A percentile compares a stretch with the other conserved stretches of the same genome.
Evolutionary conservation across 306 rosid genomes (phyloP).

Genomic region (Spatholobus suberectus): DNA sequence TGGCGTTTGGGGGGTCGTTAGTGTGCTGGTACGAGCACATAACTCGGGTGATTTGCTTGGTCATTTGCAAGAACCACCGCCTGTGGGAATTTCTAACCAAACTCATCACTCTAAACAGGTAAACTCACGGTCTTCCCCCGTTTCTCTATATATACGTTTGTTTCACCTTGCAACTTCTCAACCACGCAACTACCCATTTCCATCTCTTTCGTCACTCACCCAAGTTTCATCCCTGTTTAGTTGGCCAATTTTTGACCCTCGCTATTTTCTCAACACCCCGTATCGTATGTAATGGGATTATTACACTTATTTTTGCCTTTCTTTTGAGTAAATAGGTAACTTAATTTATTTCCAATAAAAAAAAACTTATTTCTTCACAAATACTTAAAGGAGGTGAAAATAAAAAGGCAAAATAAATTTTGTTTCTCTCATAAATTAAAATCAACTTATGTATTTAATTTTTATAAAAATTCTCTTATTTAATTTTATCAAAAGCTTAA

Average conservation of each 20-base stretch:
- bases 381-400: too few relatives aligned
- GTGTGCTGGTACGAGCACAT: slow-evolving; percentile 98
- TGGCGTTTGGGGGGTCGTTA: slow-evolving; percentile 76
- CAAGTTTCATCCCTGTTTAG: slow-evolving; percentile 23
- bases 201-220: not conserved
- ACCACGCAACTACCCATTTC: not conserved
- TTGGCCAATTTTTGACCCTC: slow-evolving; percentile 36
- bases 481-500: too few relatives aligned
- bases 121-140: not conserved
- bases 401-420: too few relatives aligned
- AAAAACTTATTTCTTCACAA: too few relatives aligned
- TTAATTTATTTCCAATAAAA: too few relatives aligned
- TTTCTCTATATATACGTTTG: not conserved
- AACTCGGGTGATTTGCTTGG: slow-evolving; percentile 74
- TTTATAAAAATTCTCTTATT: too few relatives aligned
- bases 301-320: too few relatives aligned
- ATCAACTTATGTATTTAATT: too few relatives aligned
- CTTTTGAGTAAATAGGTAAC: not conserved
- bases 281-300: not conserved
- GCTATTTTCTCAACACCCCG: not conserved
- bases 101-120: slow-evolving; percentile 89
- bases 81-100: slow-evolving; percentile 79
- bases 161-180: not conserved
- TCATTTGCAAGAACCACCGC: slow-evolving; percentile 93
- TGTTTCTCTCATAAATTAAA: too few relatives aligned